Evolutionary conservation across 2,329 filamentous ascomycete genomes (phyloP).

Genomic region (Cladosporium austrohemisphaericum): DNA sequence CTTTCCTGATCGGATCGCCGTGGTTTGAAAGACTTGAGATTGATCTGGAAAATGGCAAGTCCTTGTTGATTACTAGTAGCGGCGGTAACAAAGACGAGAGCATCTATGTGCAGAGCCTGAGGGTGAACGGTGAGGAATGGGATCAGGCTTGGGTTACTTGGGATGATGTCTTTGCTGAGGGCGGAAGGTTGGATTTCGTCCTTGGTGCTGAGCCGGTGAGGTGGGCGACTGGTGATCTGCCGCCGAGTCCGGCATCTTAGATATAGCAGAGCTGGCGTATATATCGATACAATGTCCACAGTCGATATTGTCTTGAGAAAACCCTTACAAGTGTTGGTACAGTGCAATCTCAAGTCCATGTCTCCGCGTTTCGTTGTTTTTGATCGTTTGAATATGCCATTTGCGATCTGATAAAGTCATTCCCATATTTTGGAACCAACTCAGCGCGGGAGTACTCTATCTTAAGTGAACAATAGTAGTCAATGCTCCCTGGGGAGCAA

Average conservation of each 20-base stretch:
- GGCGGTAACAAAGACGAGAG: slow-evolving; percentile 46
- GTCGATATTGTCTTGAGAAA: no score
- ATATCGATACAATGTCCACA: background rate
- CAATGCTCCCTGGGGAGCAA: no score
- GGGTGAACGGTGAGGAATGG: slow-evolving; percentile 62
- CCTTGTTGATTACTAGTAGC: slow-evolving; percentile 52
- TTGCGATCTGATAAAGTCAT: no score
- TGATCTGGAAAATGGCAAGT: slow-evolving; percentile 53
- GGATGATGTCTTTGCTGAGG: slow-evolving; percentile 62
- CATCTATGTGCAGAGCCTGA: slow-evolving; percentile 62
- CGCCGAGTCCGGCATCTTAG: slow-evolving; percentile 55
- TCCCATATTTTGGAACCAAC: no score
- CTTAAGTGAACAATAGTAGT: no score
- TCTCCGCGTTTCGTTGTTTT: no score
- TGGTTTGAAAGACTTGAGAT: slow-evolving; percentile 61
- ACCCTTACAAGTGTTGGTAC: no score
- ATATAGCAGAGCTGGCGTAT: background rate
- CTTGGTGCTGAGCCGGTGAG: slow-evolving; percentile 51
- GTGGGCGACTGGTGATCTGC: slow-evolving; percentile 59
- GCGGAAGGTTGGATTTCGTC: slow-evolving; percentile 61
- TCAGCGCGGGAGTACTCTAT: no score
- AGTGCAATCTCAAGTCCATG: no score
- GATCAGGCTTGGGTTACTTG: slow-evolving; percentile 62
- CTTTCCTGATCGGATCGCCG: slow-evolving; percentile 45
- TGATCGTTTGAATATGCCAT: no score